Conservation (phyloP, 2,329 filamentous ascomycete genomes). For the Orbilia ellipsospora region DNA sequence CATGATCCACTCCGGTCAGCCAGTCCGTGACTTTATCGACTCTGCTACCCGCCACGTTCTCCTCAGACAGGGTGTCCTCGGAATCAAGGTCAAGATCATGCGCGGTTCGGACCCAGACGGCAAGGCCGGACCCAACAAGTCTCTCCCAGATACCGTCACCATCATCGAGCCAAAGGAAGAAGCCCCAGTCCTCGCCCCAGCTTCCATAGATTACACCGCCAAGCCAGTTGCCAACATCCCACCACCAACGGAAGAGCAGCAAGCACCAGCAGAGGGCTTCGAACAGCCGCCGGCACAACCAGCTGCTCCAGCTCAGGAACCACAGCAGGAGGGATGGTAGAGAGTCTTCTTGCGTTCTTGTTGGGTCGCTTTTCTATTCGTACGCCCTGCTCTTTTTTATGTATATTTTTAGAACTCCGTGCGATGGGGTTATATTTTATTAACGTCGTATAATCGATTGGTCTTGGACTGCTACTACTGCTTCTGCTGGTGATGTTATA, state of each 20-base stretch:
- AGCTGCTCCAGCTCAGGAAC: constrained; percentile 12
- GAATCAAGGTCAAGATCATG: constrained; percentile 99
- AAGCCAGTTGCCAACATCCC: constrained; percentile 48
- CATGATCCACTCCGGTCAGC: constrained; percentile 99
- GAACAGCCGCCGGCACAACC: constrained; percentile 38
- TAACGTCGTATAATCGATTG: constrained; percentile 45
- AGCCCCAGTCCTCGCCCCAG: constrained; percentile 90
- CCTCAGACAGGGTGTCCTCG: constrained; percentile 98
- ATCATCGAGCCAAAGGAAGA: constrained; percentile 99
- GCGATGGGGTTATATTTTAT: constrained; percentile 16
- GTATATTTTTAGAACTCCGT: constrained; percentile 43
- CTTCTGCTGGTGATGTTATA: not conserved
- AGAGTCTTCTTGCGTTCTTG: constrained; percentile 25
- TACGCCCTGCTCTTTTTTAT: constrained; percentile 21
- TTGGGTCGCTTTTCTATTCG: constrained; percentile 18
- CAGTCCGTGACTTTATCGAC: constrained; percentile 99
- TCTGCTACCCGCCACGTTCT: constrained; percentile 98
- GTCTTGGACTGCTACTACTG: constrained; percentile 16
- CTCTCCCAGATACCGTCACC: constrained; percentile 96
- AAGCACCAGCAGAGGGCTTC: constrained; percentile 45
- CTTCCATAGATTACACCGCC: constrained; percentile 90
- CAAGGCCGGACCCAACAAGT: constrained; percentile 97
- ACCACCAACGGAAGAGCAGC: constrained; percentile 34
- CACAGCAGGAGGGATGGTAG: constrained; percentile 33
- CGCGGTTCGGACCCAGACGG: constrained; percentile 98